phyloP scores from a whole-genome alignment of 2,329 filamentous ascomycete genomes.

The Clonostachys byssicola region DNA sequence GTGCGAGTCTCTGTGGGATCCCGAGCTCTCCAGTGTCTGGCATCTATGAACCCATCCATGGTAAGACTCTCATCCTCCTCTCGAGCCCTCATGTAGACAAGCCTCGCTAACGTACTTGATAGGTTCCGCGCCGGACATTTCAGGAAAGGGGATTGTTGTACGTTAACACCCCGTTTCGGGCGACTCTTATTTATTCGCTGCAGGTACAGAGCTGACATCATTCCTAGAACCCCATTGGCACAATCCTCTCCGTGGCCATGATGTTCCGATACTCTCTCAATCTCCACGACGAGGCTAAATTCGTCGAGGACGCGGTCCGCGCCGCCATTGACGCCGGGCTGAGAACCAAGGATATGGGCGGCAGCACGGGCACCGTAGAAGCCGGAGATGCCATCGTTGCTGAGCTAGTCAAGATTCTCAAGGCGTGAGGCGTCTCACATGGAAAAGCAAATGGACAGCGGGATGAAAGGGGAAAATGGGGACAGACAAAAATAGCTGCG shows the following conservation, averaged over 20 bases:
- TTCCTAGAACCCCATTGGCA: conserved; percentile 64
- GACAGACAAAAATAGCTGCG: background rate
- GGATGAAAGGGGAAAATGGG: background rate
- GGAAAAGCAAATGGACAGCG: background rate
- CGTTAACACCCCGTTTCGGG: background rate
- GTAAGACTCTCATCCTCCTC: conserved; percentile 6
- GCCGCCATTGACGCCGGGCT: conserved; percentile 75
- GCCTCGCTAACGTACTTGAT: conserved; percentile 2
- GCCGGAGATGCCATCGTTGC: conserved; percentile 70
- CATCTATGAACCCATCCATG: conserved; percentile 14
- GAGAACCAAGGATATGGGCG: conserved; percentile 81
- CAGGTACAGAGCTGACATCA: conserved; percentile 6
- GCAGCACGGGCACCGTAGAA: conserved; percentile 65
- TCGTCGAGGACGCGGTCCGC: conserved; percentile 78
- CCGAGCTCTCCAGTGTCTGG: conserved; percentile 8
- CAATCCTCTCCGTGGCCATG: conserved; percentile 90
- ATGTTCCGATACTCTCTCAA: conserved; percentile 91
- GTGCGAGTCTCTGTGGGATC: conserved; percentile 14
- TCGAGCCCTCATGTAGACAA: conserved; percentile 3
- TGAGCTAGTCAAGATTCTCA: conserved; percentile 5
- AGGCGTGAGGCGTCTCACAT: conserved; percentile 1
- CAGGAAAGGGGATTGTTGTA: conserved; percentile 44
- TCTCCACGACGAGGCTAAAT: conserved; percentile 70
- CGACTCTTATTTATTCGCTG: conserved; percentile 3
- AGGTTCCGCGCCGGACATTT: conserved; percentile 91